phyloP scores from a whole-genome alignment of 495 filamentous ascomycete species.

The Neurospora intermedia region DNA sequence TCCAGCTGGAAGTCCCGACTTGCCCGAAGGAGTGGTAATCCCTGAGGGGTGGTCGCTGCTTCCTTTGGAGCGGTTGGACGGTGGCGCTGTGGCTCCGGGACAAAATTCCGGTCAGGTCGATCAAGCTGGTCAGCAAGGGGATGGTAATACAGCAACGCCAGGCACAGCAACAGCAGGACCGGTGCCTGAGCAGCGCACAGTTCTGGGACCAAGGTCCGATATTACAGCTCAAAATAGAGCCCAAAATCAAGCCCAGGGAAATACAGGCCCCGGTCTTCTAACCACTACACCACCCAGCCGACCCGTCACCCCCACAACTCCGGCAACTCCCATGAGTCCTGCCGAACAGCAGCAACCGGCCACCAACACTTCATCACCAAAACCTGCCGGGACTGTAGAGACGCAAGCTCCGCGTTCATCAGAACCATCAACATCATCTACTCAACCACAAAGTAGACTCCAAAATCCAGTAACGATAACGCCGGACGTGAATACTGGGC shows the following conservation, averaged over 20 bases:
- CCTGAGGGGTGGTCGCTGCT: slow-evolving; percentile 69
- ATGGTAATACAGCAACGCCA: neutral
- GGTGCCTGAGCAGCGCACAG: neutral
- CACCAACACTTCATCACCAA: neutral
- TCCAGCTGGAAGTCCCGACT: slow-evolving; percentile 51
- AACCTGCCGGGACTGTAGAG: neutral
- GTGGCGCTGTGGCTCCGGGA: slow-evolving; percentile 2
- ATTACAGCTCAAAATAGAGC: neutral
- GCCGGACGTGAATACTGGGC: neutral
- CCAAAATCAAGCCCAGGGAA: neutral
- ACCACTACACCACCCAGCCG: neutral
- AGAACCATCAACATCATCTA: neutral
- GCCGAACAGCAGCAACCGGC: neutral
- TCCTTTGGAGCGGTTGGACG: slow-evolving; percentile 51
- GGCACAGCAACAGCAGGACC: neutral
- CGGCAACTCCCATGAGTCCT: neutral
- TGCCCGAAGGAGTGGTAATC: slow-evolving; percentile 62
- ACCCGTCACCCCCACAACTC: neutral
- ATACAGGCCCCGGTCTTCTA: neutral
- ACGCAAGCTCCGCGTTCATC: neutral
- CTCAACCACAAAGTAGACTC: neutral
- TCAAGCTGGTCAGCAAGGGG: neutral
- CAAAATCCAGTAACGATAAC: neutral
- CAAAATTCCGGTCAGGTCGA: neutral
- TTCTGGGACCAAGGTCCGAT: neutral